A percentile compares a stretch with the other conserved stretches of the same genome.
Evolutionary conservation across 2,329 filamentous ascomycete species (phyloP).

Genomic region (Fusarium transvaalense): DNA sequence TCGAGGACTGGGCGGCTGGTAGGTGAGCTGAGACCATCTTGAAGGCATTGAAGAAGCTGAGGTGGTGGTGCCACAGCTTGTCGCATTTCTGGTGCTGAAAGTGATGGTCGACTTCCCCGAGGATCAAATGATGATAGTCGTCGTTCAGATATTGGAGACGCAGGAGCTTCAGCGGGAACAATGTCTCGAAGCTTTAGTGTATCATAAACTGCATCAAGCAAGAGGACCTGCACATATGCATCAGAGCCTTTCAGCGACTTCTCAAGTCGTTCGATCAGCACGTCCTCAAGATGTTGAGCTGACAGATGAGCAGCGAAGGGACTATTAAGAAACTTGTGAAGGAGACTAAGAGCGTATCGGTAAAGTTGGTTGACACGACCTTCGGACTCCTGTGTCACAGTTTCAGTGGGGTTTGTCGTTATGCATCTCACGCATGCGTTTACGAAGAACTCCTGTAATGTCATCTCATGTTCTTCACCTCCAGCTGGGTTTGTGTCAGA

Average conservation of each 20-base stretch:
- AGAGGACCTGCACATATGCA: slow-evolving; percentile 78
- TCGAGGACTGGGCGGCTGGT: slow-evolving; percentile 84
- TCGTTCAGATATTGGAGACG: slow-evolving; percentile 63
- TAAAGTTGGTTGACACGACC: slow-evolving; percentile 74
- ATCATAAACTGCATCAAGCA: slow-evolving; percentile 83
- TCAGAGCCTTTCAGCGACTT: slow-evolving; percentile 72
- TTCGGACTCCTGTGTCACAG: slow-evolving; percentile 45
- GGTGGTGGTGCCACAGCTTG: slow-evolving; percentile 67
- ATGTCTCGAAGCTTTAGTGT: slow-evolving; percentile 75
- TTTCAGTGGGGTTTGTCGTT: slow-evolving; percentile 42
- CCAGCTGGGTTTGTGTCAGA: slow-evolving; percentile 57
- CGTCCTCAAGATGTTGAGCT: slow-evolving; percentile 75
- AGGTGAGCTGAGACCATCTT: slow-evolving; percentile 81
- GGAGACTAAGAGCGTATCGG: slow-evolving; percentile 75
- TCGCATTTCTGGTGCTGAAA: slow-evolving; percentile 50
- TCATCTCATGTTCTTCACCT: slow-evolving; percentile 66
- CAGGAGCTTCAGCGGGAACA: slow-evolving; percentile 55
- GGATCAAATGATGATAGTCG: slow-evolving; percentile 58
- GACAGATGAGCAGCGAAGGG: slow-evolving; percentile 71
- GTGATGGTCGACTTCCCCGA: slow-evolving; percentile 56
- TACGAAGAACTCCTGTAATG: slow-evolving; percentile 76
- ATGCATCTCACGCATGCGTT: slow-evolving; percentile 75
- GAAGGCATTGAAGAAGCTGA: slow-evolving; percentile 84
- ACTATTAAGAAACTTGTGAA: slow-evolving; percentile 76
- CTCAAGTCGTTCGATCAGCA: slow-evolving; percentile 76